phyloP scores from a whole-genome alignment of 192 early-diverging fungal genomes.

The Linnemannia zychae region DNA sequence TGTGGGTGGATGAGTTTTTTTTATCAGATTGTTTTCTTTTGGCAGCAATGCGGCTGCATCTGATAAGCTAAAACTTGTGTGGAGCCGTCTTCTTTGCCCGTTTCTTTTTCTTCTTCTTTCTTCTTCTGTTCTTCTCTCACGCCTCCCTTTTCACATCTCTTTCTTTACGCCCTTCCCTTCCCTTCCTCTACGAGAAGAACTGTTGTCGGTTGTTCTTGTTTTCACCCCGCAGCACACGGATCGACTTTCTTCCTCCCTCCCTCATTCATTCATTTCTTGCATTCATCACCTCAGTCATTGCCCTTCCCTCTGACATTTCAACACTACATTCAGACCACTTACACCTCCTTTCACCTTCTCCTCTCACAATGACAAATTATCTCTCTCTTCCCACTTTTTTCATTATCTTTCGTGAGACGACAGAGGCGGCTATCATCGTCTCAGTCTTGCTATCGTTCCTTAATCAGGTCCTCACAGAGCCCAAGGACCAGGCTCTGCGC shows the following conservation, averaged over 20 bases:
- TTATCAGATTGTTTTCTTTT: not conserved
- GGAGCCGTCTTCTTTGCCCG: not conserved
- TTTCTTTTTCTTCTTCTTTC: not conserved
- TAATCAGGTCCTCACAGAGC: slow-evolving; percentile 32
- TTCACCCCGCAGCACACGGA: not conserved
- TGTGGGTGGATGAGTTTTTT: not conserved
- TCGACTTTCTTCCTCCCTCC: not conserved
- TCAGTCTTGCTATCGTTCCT: slow-evolving; percentile 86
- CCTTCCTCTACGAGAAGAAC: not conserved
- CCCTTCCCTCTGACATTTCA: not conserved
- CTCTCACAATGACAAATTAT: not conserved
- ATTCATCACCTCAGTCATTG: not conserved
- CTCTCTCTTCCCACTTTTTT: slow-evolving; percentile 76
- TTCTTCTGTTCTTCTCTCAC: not conserved
- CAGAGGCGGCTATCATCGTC: slow-evolving; percentile 90
- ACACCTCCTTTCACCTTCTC: not conserved
- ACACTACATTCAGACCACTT: not conserved
- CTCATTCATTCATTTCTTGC: not conserved
- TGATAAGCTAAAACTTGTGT: not conserved
- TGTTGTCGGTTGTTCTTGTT: not conserved
- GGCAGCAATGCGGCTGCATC: slow-evolving; percentile 2
- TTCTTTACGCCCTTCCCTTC: not conserved
- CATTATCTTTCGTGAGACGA: slow-evolving; percentile 84
- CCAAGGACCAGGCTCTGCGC: slow-evolving; percentile 20
- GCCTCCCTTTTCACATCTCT: not conserved